Evolutionary conservation across 768 basidiomycete genomes (phyloP), one percentile per base, ranked within the genome.

Genomic region (Naganishia randhawae): DNA sequence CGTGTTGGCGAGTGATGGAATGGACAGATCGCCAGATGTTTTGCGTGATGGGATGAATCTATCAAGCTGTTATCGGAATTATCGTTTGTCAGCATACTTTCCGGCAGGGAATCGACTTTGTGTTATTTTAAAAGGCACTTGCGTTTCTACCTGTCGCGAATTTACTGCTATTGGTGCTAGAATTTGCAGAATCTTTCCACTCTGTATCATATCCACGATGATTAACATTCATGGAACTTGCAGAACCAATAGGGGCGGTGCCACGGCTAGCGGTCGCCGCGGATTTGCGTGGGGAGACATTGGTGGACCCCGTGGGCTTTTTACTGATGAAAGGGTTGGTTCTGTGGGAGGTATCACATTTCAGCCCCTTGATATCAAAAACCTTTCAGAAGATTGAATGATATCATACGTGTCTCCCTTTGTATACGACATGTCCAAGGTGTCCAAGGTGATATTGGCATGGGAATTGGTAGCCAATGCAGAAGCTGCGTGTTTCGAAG

Each of bases 21-120:
- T 22, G 66, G 73, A 19, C 69, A 69, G 22, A 68, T 76, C 71
- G 69, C 66, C 32, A 61, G 27, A 41, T 29, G 42, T 5, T 27
- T 29, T 39, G 2, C 65, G 55, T 11, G 65, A 61, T 16, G 69
- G 69, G 39, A 70, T 70, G 65, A 70, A 70, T 3, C 69, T 54
- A 35, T 70, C 69, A 35, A 70, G 69, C 69, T 70, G 52, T 41
- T 25, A 48, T 19, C 16, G 7, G 16, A n/a, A 14, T 10, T 13
- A 7, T 11, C 48, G 50, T 16, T 35, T 19, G 10, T 42, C 39
- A 29, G 35, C n/a, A 31, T 65, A 2, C 45, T 17, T 51, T 14
- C 16, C 19, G 31, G 27, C 2, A n/a, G 22, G 7, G 22, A 19
- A 31, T 42, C 37, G 17, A 27, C 25, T 22, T n/a, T 19, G n/a